Percentiles rank a stretch among this genome's conserved stretches.
Conservation (phyloP, 1,139 yeast species). For the Suhomyces chickasaworum region DNA sequence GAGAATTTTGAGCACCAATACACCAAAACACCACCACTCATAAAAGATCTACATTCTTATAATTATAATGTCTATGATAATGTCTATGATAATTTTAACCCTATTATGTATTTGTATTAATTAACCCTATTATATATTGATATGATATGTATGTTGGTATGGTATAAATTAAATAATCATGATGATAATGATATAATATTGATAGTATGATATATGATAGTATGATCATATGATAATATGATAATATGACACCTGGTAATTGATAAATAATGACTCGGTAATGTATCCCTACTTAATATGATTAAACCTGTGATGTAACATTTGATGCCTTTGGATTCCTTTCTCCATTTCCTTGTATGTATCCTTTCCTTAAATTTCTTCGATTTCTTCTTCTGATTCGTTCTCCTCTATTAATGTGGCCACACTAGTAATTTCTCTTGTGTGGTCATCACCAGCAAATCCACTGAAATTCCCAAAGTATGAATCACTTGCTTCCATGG, state of each 20-base stretch:
- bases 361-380: conserved; percentile 1
- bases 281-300: background rate
- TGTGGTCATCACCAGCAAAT: background rate
- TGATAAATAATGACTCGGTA: background rate
- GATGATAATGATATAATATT: background rate
- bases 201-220: no score
- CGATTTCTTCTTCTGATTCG: conserved; percentile 11
- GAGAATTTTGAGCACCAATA: background rate
- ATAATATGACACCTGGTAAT: background rate
- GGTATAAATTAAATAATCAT: conserved; percentile 1
- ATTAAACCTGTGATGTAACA: background rate
- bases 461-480: conserved; percentile 17
- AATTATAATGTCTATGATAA: no score
- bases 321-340: conserved; percentile 1
- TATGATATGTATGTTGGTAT: background rate
- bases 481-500: conserved; percentile 14
- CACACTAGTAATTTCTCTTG: conserved; percentile 8
- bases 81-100: no score
- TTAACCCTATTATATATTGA: background rate
- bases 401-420: conserved; percentile 17
- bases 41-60: no score
- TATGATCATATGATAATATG: no score
- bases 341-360: background rate
- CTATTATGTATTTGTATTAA: background rate
- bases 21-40: no score